Evolutionary conservation across 345 rosid species (phyloP).

Genomic region (Hibiscus tridactylites): DNA sequence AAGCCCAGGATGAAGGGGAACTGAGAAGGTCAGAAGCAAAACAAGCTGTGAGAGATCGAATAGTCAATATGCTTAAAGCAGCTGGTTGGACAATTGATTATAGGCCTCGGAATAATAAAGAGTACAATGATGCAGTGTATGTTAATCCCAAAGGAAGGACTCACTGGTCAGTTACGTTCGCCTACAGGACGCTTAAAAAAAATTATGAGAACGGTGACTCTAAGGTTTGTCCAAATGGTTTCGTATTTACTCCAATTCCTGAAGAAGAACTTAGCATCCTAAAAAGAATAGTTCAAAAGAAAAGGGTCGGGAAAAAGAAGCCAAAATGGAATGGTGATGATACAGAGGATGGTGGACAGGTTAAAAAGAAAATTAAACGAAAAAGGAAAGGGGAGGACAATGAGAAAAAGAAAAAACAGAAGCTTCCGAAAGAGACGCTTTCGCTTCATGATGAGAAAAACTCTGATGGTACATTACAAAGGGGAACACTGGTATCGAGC

Average conservation of each 20-base stretch:
- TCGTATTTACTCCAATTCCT: constrained; percentile 54
- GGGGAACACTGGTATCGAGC: constrained; percentile 13
- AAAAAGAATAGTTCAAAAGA: constrained; percentile 31
- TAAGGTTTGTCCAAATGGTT: constrained; percentile 32
- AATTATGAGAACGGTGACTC: constrained; percentile 38
- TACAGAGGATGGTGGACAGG: constrained; percentile 12
- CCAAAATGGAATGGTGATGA: neutral
- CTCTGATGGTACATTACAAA: constrained; percentile 16
- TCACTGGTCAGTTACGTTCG: constrained; percentile 92
- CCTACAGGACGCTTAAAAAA: constrained; percentile 56
- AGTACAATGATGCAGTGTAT: constrained; percentile 75
- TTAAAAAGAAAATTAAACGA: constrained; percentile 21
- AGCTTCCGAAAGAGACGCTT: constrained; percentile 17
- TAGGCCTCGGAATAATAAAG: constrained; percentile 58
- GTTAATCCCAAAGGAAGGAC: constrained; percentile 86
- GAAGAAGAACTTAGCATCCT: constrained; percentile 61
- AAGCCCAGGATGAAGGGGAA: constrained; percentile 19
- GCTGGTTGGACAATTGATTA: constrained; percentile 89
- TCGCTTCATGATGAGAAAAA: constrained; percentile 6
- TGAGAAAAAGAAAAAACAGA: constrained; percentile 2
- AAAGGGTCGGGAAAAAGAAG: constrained; percentile 47
- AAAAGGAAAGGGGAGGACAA: constrained; percentile 9
- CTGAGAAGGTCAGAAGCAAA: constrained; percentile 29
- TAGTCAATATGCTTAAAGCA: constrained; percentile 51
- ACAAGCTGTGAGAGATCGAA: constrained; percentile 55